phyloP scores from a whole-genome alignment of 2,329 filamentous ascomycete genomes.

The Aureobasidium sp. region DNA sequence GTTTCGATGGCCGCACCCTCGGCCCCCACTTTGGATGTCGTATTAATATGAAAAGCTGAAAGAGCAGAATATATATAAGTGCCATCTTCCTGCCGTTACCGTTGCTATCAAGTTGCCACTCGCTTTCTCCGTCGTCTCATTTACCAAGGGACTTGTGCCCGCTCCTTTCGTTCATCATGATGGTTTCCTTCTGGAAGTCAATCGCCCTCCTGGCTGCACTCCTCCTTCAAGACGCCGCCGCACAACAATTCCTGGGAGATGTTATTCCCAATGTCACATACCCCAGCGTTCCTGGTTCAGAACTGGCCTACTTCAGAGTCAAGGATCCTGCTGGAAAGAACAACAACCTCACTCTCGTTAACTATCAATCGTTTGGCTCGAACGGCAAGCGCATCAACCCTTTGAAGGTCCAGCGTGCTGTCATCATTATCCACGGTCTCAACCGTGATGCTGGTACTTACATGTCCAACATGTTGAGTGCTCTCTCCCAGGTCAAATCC shows the following conservation, averaged over 20 bases:
- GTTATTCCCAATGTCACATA: slow-evolving; percentile 26
- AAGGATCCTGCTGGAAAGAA: slow-evolving; percentile 25
- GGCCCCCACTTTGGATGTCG: background rate
- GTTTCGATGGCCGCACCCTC: background rate
- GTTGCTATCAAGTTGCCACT: slow-evolving; percentile 6
- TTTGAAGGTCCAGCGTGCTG: slow-evolving; percentile 27
- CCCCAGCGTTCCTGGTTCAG: slow-evolving; percentile 28
- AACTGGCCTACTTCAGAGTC: slow-evolving; percentile 31
- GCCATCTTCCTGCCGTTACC: slow-evolving; percentile 1
- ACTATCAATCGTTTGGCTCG: slow-evolving; percentile 28
- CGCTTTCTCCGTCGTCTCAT: background rate
- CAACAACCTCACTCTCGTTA: slow-evolving; percentile 28
- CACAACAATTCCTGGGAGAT: slow-evolving; percentile 30
- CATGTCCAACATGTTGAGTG: slow-evolving; percentile 28
- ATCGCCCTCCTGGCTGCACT: slow-evolving; percentile 7
- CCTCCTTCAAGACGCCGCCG: slow-evolving; percentile 3
- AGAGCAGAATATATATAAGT: slow-evolving; percentile 2
- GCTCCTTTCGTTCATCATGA: slow-evolving; percentile 6
- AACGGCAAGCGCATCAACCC: slow-evolving; percentile 24
- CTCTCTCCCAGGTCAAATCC: slow-evolving; percentile 26
- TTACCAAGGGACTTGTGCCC: background rate
- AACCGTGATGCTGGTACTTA: slow-evolving; percentile 31
- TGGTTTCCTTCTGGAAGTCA: slow-evolving; percentile 8
- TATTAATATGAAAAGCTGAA: slow-evolving; percentile 3
- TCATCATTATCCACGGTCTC: slow-evolving; percentile 32